Percentiles rank a stretch among this genome's conserved stretches.
Evolutionary conservation across 495 filamentous ascomycete species (phyloP).

Genomic region (Aspergillus avenaceus): DNA sequence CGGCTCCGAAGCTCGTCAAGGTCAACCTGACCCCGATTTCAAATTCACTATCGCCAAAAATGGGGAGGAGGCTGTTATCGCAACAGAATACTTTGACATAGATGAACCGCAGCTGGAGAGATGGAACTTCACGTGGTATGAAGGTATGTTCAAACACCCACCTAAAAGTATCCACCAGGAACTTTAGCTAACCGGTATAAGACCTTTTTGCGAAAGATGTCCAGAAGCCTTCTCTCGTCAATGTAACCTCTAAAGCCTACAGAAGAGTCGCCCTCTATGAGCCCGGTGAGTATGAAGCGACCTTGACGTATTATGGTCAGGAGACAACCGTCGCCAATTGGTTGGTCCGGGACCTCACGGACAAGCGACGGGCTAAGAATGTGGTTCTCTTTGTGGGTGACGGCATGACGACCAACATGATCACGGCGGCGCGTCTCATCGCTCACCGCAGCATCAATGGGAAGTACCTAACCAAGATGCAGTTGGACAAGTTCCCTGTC

Average conservation of each 20-base stretch:
- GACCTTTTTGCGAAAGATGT: slow-evolving; percentile 69
- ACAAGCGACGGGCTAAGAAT: slow-evolving; percentile 68
- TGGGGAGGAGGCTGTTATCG: slow-evolving; percentile 39
- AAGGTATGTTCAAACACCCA: slow-evolving; percentile 35
- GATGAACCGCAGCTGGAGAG: slow-evolving; percentile 59
- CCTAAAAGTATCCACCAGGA: neutral
- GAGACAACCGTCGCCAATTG: slow-evolving; percentile 63
- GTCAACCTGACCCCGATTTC: slow-evolving; percentile 62
- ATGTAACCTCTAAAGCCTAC: slow-evolving; percentile 68
- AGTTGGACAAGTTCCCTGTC: slow-evolving; percentile 68
- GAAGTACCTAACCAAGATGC: slow-evolving; percentile 62
- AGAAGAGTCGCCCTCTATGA: slow-evolving; percentile 62
- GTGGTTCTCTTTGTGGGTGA: slow-evolving; percentile 75
- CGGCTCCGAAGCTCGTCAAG: slow-evolving; percentile 62
- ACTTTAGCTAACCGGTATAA: slow-evolving; percentile 19
- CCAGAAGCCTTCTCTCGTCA: slow-evolving; percentile 58
- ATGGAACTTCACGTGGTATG: slow-evolving; percentile 70
- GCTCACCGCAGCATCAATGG: slow-evolving; percentile 73
- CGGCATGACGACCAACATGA: slow-evolving; percentile 80
- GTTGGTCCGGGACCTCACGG: slow-evolving; percentile 62
- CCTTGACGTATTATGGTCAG: slow-evolving; percentile 61
- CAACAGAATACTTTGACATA: slow-evolving; percentile 56
- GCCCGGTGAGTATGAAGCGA: slow-evolving; percentile 67
- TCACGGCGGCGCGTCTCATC: slow-evolving; percentile 66
- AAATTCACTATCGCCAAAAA: slow-evolving; percentile 64